These are phyloP conservation scores for Auriscalpium microsporum DNA, from an alignment of 768 basidiomycete species.

Conservation along the genomic window DNA sequence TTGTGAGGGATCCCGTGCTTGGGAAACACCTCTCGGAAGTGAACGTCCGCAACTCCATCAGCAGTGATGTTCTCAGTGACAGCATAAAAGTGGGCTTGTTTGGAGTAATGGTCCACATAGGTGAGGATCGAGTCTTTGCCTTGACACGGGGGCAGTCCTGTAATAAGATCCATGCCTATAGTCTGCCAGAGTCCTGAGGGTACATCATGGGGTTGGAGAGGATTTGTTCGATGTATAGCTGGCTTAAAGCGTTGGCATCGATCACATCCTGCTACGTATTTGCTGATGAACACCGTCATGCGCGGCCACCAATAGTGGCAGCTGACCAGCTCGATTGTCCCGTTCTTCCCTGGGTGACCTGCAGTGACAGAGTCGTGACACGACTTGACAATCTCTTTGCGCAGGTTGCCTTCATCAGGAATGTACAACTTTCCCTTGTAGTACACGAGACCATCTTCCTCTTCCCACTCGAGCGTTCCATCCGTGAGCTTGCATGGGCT, in stretches of 20 bases:
- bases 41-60: slow-evolving; percentile 10
- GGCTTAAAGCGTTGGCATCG: slow-evolving; percentile 12
- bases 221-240: neutral
- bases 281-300: slow-evolving; percentile 14
- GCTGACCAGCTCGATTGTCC: neutral
- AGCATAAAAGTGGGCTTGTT: slow-evolving; percentile 22
- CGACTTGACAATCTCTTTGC: neutral
- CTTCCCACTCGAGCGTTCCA: neutral
- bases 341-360: neutral
- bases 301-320: slow-evolving; percentile 20
- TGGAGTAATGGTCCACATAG: slow-evolving; percentile 19
- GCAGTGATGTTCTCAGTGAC: slow-evolving; percentile 11
- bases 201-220: neutral
- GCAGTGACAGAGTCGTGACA: neutral
- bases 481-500: no score
- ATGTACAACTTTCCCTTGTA: neutral
- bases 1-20: slow-evolving; percentile 2
- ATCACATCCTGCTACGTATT: slow-evolving; percentile 23
- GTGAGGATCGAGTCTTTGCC: slow-evolving; percentile 16
- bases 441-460: neutral
- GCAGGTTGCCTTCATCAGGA: neutral
- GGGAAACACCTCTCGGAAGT: slow-evolving; percentile 9
- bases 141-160: slow-evolving; percentile 12
- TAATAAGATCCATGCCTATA: slow-evolving; percentile 20
- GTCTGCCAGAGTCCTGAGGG: slow-evolving; percentile 16